phyloP scores from a whole-genome alignment of 176 grass and related monocot species.

The Eragrostis nindensis region DNA sequence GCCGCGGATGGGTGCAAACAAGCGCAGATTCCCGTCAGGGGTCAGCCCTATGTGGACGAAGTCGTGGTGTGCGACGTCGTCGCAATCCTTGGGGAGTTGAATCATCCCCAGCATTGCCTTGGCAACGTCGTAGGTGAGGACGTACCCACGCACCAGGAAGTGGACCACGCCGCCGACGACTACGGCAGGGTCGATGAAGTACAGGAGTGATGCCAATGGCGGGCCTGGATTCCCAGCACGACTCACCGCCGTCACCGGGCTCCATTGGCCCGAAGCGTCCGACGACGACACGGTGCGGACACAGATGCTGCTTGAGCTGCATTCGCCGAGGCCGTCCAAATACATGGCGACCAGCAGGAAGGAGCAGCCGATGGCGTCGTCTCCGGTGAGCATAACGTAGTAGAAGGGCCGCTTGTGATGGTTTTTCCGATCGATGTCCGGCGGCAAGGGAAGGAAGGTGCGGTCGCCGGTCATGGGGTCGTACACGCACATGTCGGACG shows the following conservation, averaged over 20 bases:
- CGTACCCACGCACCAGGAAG: background rate
- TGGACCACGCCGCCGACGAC: too few species aligned
- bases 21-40: too few species aligned
- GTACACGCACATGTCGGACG: background rate
- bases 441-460: background rate
- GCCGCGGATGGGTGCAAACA: too few species aligned
- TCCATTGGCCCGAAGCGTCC: background rate
- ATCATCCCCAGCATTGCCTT: background rate
- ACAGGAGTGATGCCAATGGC: too few species aligned
- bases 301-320: background rate
- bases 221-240: too few species aligned
- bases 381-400: background rate
- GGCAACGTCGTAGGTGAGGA: background rate
- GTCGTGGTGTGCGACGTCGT: too few species aligned
- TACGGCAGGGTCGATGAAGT: too few species aligned
- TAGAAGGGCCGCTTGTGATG: background rate
- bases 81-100: background rate
- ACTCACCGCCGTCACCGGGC: background rate
- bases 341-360: background rate
- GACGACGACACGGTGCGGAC: background rate
- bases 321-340: rapidly evolving
- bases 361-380: background rate
- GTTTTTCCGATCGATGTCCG: background rate
- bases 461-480: too few species aligned
- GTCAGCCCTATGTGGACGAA: too few species aligned